Evolutionary conservation across 768 basidiomycete species (phyloP).

Genomic region (Hygrocybe punicea): DNA sequence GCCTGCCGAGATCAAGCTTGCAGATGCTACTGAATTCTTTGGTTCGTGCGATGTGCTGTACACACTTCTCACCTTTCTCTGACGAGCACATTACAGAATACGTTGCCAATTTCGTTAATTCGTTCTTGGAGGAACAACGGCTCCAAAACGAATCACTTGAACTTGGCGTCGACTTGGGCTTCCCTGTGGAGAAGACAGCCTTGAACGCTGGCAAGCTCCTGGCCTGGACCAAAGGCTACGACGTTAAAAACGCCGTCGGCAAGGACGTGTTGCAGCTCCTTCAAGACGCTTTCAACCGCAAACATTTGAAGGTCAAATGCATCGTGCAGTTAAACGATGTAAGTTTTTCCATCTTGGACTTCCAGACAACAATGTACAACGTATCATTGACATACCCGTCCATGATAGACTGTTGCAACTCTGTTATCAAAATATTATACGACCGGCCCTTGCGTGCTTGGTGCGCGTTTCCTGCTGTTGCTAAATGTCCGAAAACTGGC

Average conservation of each 20-base stretch:
- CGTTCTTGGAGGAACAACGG: not conserved
- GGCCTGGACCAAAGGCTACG: constrained; percentile 46
- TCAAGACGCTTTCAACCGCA: constrained; percentile 88
- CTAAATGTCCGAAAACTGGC: constrained; percentile 40
- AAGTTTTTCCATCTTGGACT: constrained; percentile 26
- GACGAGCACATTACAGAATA: not conserved
- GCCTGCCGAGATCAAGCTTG: not conserved
- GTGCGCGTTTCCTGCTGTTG: constrained; percentile 43
- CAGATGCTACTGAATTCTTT: not conserved
- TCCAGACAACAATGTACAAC: not conserved
- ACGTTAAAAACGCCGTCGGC: constrained; percentile 86
- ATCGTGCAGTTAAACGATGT: constrained; percentile 94
- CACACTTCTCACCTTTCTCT: not conserved
- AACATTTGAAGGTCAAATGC: constrained; percentile 88
- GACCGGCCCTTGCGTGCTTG: constrained; percentile 42
- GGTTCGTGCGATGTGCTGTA: not conserved
- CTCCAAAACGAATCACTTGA: not conserved
- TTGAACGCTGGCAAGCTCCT: not conserved
- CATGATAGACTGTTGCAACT: not conserved
- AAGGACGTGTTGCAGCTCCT: constrained; percentile 86
- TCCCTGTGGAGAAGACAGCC: not conserved
- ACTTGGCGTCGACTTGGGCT: not conserved
- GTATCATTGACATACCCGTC: not conserved
- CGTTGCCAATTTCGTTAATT: not conserved
- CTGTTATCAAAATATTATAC: not conserved